phyloP scores from a whole-genome alignment of 345 rosid species.

The Orychophragmus violaceus region DNA sequence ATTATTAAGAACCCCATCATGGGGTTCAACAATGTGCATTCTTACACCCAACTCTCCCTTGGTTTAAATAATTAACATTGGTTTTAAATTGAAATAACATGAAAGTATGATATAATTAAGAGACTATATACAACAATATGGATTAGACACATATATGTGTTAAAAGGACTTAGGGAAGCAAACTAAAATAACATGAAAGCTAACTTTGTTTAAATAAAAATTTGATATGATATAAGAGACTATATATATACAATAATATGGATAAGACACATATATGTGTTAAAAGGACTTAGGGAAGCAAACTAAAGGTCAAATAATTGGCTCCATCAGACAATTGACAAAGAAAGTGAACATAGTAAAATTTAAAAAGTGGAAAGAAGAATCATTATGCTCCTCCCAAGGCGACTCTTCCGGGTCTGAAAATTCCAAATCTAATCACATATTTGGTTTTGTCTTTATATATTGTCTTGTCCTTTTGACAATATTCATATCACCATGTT shows the following conservation, averaged over 20 bases:
- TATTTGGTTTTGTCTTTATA: constrained; percentile 13
- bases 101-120: background rate
- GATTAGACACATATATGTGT: constrained; percentile 2
- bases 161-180: constrained; percentile 4
- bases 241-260: background rate
- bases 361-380: constrained; percentile 21
- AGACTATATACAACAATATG: background rate
- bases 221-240: background rate
- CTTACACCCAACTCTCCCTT: too few relatives aligned
- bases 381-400: constrained; percentile 29
- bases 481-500: constrained; percentile 24
- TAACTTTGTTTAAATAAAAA: background rate
- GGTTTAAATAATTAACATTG: too few relatives aligned
- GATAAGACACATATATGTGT: constrained; percentile 2
- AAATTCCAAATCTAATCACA: constrained; percentile 20
- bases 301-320: constrained; percentile 9
- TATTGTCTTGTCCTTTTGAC: constrained; percentile 1
- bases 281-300: constrained; percentile 7
- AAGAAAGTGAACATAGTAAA: constrained; percentile 14
- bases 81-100: too few relatives aligned
- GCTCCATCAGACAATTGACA: too few relatives aligned
- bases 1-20: too few relatives aligned
- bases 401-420: constrained; percentile 35
- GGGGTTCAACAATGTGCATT: too few relatives aligned
- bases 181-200: too few relatives aligned